Conservation (phyloP, 768 basidiomycete species). For the Suillus subaureus region DNA sequence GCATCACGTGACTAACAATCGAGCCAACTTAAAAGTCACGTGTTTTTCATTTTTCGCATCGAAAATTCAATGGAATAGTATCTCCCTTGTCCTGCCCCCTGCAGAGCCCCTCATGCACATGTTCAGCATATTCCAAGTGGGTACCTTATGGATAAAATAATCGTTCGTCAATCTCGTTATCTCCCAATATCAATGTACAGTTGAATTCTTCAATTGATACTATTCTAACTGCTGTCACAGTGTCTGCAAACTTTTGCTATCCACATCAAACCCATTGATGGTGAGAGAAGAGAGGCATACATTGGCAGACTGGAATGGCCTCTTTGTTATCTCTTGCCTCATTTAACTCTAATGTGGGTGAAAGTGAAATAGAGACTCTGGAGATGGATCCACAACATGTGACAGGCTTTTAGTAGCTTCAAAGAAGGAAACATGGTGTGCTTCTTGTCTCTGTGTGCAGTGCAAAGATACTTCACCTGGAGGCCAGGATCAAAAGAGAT, state of each 20-base stretch:
- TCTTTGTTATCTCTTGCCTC: not conserved
- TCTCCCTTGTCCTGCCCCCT: too few species aligned
- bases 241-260: constrained; percentile 80
- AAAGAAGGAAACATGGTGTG: too few species aligned
- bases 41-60: not conserved
- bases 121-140: too few species aligned
- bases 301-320: constrained; percentile 48
- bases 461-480: too few species aligned
- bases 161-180: constrained; percentile 80
- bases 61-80: too few species aligned
- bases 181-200: constrained; percentile 93
- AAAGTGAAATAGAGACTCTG: not conserved
- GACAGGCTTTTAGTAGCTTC: too few species aligned
- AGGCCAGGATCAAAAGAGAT: too few species aligned
- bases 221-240: constrained; percentile 38
- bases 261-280: constrained; percentile 51
- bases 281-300: constrained; percentile 49
- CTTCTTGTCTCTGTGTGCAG: too few species aligned
- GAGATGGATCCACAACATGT: not conserved
- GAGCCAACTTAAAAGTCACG: too few species aligned
- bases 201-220: constrained; percentile 55
- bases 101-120: too few species aligned
- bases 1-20: not conserved
- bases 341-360: not conserved
- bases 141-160: constrained; percentile 51